These are phyloP conservation scores for Cystofilobasidium macerans DNA, from an alignment of 768 basidiomycete species.

Conservation along the genomic window DNA sequence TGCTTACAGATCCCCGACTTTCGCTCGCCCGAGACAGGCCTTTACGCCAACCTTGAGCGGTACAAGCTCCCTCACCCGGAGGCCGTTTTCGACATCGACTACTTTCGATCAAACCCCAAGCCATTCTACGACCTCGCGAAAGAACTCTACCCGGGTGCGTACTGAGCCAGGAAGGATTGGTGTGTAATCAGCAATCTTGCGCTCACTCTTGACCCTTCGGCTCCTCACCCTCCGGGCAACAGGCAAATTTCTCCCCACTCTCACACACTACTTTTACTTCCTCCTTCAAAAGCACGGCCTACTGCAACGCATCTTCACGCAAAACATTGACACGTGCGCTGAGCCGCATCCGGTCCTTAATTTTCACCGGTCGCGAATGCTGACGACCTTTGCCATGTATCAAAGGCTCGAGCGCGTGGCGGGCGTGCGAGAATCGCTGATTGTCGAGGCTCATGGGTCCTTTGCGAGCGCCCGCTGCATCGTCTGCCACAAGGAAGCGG, in stretches of 20 bases:
- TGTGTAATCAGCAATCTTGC: no score
- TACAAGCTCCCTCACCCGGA: conserved; percentile 66
- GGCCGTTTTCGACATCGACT: conserved; percentile 53
- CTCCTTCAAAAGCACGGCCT: conserved; percentile 59
- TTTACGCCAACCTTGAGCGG: conserved; percentile 40
- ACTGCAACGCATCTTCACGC: conserved; percentile 46
- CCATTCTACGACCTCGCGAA: conserved; percentile 62
- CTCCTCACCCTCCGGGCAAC: not conserved
- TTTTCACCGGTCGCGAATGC: not conserved
- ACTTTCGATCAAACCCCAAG: conserved; percentile 65
- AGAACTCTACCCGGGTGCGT: conserved; percentile 67
- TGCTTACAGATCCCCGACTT: conserved; percentile 95
- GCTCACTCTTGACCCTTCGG: conserved; percentile 29
- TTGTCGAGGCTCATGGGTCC: conserved; percentile 92
- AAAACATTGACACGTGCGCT: conserved; percentile 33
- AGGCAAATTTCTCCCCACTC: conserved; percentile 59
- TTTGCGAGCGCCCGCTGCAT: conserved; percentile 82
- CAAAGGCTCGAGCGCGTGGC: conserved; percentile 64
- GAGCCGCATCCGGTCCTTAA: no score
- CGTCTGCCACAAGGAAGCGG: conserved; percentile 49
- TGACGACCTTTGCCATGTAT: not conserved
- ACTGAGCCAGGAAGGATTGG: no score
- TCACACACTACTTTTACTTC: conserved; percentile 78
- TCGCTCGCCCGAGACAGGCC: conserved; percentile 69
- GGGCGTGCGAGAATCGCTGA: conserved; percentile 58